Evolutionary conservation across 75 land plant genomes (phyloP).

Genomic region (Isoetes taiwanensis): DNA sequence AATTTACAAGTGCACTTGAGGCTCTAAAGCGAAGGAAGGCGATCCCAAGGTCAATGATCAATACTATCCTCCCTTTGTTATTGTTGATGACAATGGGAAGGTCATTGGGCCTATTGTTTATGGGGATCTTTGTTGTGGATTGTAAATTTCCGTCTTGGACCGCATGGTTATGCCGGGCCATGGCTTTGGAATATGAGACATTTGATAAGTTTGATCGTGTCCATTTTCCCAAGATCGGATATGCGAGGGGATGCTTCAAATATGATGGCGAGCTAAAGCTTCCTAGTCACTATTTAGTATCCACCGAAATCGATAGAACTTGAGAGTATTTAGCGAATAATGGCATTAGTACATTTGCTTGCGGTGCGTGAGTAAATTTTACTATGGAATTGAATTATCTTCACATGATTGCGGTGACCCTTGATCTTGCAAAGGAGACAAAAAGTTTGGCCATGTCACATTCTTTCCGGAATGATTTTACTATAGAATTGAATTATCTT

Average conservation of each 20-base stretch:
- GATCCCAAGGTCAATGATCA: constrained; percentile 68
- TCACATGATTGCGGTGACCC: too few relatives aligned
- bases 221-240: constrained; percentile 66
- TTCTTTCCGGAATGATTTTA: too few relatives aligned
- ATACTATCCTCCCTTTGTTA: constrained; percentile 89
- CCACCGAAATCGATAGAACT: constrained; percentile 89
- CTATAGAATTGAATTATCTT: too few relatives aligned
- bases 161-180: constrained; percentile 95
- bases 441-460: constrained; percentile 97
- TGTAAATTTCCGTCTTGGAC: constrained; percentile 90
- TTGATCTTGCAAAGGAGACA: constrained; percentile 21
- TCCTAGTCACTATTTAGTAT: constrained; percentile 69
- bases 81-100: constrained; percentile 69
- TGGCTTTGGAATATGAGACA: constrained; percentile 72
- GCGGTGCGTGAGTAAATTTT: constrained; percentile 57
- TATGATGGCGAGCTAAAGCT: constrained; percentile 98
- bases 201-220: constrained; percentile 91
- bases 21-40: constrained; percentile 67
- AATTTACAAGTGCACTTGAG: constrained; percentile 66
- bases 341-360: constrained; percentile 84
- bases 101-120: constrained; percentile 90
- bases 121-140: constrained; percentile 95
- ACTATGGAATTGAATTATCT: background rate
- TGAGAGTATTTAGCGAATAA: constrained; percentile 89
- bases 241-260: constrained; percentile 95